phyloP scores from a whole-genome alignment of 257 asterid genomes.

The Primulina huaijiensis region DNA sequence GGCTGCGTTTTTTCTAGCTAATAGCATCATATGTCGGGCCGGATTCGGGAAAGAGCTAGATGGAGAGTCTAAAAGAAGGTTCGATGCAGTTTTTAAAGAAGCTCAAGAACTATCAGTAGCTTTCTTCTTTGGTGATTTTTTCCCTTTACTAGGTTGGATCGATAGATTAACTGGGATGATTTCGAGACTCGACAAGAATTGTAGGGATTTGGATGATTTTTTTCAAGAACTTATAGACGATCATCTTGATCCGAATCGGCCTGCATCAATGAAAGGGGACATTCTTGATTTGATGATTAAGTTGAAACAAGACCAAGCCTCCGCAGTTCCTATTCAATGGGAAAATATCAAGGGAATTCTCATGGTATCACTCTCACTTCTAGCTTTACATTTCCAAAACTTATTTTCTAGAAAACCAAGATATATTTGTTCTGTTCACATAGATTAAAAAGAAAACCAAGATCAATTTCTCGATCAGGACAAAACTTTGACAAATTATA shows the following conservation, averaged over 20 bases:
- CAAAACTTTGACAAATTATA: no score
- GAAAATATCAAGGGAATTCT: slow-evolving; percentile 26
- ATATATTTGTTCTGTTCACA: no score
- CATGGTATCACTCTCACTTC: slow-evolving; percentile 12
- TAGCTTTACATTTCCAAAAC: not conserved
- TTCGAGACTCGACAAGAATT: slow-evolving; percentile 17
- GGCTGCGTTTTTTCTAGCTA: not conserved
- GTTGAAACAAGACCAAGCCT: not conserved
- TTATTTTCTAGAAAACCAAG: no score
- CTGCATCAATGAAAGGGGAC: slow-evolving; percentile 22
- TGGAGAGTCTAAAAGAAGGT: not conserved
- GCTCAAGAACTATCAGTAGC: slow-evolving; percentile 9
- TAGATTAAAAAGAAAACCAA: no score
- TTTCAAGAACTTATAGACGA: slow-evolving; percentile 24
- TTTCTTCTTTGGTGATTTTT: slow-evolving; percentile 16
- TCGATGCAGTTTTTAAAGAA: slow-evolving; percentile 7
- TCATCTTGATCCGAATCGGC: slow-evolving; percentile 15
- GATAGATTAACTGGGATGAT: slow-evolving; percentile 19
- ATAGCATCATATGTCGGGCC: slow-evolving; percentile 5
- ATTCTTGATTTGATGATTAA: slow-evolving; percentile 25
- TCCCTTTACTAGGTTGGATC: slow-evolving; percentile 25
- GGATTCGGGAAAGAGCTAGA: slow-evolving; percentile 21
- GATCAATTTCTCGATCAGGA: no score
- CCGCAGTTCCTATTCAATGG: not conserved
- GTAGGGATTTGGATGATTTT: slow-evolving; percentile 16